phyloP scores from a whole-genome alignment of 1,284 basidiomycete genomes.

The Ceratobasidium theobromae region DNA sequence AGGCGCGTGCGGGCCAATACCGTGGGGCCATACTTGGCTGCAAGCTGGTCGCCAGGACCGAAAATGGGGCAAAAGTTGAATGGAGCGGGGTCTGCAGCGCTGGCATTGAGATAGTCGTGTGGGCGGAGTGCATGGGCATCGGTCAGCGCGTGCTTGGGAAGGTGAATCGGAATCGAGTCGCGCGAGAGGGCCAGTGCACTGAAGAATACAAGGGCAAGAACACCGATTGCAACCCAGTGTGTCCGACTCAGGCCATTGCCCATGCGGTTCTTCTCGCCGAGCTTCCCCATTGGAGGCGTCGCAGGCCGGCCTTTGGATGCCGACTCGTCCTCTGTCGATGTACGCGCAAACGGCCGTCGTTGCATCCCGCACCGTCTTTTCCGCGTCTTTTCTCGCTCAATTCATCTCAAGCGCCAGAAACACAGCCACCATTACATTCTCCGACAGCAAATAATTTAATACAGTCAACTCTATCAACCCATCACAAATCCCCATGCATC shows the following conservation, averaged over 20 bases:
- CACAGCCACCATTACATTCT: not conserved
- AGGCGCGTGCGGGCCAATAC: constrained; percentile 74
- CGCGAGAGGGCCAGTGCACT: constrained; percentile 60
- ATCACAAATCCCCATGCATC: constrained; percentile 47
- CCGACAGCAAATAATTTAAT: not conserved
- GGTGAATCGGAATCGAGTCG: constrained; percentile 62
- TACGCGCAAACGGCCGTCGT: constrained; percentile 25
- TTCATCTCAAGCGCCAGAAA: not conserved
- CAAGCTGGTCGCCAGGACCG: constrained; percentile 78
- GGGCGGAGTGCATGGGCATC: constrained; percentile 41
- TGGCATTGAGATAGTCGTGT: constrained; percentile 49
- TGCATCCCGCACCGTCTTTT: constrained; percentile 23
- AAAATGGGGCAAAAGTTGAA: constrained; percentile 90
- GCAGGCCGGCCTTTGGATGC: not conserved
- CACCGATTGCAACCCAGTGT: constrained; percentile 63
- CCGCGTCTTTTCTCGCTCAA: constrained; percentile 32
- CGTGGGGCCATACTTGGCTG: constrained; percentile 74
- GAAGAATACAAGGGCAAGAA: constrained; percentile 62
- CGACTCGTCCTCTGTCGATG: constrained; percentile 19
- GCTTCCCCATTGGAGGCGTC: not conserved
- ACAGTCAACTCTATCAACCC: not conserved
- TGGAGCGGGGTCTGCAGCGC: constrained; percentile 60
- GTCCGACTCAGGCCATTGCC: constrained; percentile 49
- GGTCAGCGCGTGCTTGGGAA: constrained; percentile 51
- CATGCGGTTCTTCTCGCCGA: constrained; percentile 12